Evolutionary conservation across 225 moss, liverwort and hornwort species (phyloP), one percentile per base, ranked within the genome.

Genomic region (Neckera pumila): DNA sequence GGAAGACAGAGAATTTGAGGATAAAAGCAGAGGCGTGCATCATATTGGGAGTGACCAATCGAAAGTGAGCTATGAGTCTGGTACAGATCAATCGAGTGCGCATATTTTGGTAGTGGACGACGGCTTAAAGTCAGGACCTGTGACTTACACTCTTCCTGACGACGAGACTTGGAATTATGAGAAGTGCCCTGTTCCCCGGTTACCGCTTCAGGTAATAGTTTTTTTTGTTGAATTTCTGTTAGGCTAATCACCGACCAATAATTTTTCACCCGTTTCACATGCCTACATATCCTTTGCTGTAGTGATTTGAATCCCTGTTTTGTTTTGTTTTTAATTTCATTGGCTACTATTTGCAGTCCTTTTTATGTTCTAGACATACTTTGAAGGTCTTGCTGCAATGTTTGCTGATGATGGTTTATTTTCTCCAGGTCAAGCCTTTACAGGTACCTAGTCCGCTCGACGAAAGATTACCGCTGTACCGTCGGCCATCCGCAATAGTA

Each of bases 341-440:
- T 86, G 57, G 61, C 83, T 82, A 38, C 28, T 72, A 43, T 38
- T 77, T 86, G 60, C 87, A 79, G 57, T 54, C 58, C 43, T 57
- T 81, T 43, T 38, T 40, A 57, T 63, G 81, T 65, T 70, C 65
- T 80, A 33, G 42, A 54, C 87, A 51, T 64, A 71, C 25, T 72
- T 84, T 76, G 26, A 84, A 88, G 74, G 33, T 62, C 59, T 28
- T 31, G 57, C 83, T 71, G 53, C 40, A 54, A 34, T 79, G 30
- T 72, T 82, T 69, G 82, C 76, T 92, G 76, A 81, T 58, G 33
- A 34, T 28, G 47, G 53, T 77, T 71, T 84, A 28, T 82, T 65
- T 72, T 74, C 81, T 89, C 74, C 85, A 92, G 91, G 89, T 93
- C 67, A 91, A 86, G 53, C 92, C 93, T 75, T 85, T 93, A 69